These are phyloP conservation scores for Colletotrichum sp. DNA, from an alignment of 2,329 filamentous ascomycete genomes.

Conservation along the genomic window DNA sequence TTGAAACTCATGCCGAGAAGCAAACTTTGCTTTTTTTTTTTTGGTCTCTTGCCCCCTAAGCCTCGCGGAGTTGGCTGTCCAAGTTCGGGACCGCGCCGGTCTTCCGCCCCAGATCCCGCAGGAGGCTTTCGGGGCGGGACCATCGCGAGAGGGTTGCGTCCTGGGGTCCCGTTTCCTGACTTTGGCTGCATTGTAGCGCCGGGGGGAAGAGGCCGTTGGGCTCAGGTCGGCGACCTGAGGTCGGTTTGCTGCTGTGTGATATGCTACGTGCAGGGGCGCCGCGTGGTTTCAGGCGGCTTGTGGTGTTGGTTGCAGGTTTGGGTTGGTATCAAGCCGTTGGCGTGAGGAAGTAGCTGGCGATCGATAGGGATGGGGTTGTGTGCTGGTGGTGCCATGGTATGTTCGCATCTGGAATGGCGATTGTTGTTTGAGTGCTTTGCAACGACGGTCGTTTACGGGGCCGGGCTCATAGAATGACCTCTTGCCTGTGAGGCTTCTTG, in stretches of 20 bases:
- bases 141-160: background rate
- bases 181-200: background rate
- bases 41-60: background rate
- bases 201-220: background rate
- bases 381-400: background rate
- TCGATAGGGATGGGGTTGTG: background rate
- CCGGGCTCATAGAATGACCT: background rate
- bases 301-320: background rate
- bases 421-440: background rate
- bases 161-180: background rate
- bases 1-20: background rate
- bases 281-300: slow-evolving; percentile 7
- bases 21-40: background rate
- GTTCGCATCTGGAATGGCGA: background rate
- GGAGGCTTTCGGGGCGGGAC: background rate
- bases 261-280: background rate
- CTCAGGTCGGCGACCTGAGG: background rate
- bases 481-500: background rate
- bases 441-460: background rate
- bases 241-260: background rate
- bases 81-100: background rate
- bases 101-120: background rate
- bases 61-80: background rate
- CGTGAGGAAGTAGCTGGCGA: background rate
- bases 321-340: background rate